Evolutionary conservation across 768 basidiomycete species (phyloP).

Genomic region (Boletus reticulatus): DNA sequence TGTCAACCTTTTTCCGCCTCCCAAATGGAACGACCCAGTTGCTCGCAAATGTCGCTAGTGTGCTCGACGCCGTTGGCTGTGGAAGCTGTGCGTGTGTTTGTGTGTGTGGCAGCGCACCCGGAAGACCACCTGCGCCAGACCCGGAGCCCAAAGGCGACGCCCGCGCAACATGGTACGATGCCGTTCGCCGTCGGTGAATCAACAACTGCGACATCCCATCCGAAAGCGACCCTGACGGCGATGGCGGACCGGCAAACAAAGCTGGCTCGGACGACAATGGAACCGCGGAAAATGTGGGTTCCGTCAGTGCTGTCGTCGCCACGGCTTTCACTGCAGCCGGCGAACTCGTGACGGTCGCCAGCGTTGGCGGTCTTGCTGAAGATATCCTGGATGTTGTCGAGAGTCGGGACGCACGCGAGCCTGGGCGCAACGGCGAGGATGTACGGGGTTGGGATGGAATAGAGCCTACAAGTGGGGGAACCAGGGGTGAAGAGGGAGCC

Average conservation of each 20-base stretch:
- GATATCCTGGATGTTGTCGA: slow-evolving; percentile 72
- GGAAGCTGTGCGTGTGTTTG: slow-evolving; percentile 14
- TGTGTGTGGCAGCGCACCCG: slow-evolving; percentile 6
- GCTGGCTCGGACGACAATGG: slow-evolving; percentile 34
- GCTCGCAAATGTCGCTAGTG: slow-evolving; percentile 56
- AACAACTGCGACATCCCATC: slow-evolving; percentile 55
- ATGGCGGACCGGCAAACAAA: slow-evolving; percentile 44
- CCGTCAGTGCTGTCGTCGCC: slow-evolving; percentile 67
- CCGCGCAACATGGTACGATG: slow-evolving; percentile 57
- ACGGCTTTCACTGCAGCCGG: slow-evolving; percentile 52
- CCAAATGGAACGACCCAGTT: slow-evolving; percentile 69
- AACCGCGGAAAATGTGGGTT: slow-evolving; percentile 46
- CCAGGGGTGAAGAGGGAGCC: slow-evolving; percentile 3
- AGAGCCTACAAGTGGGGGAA: slow-evolving; percentile 34
- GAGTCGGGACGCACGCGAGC: slow-evolving; percentile 67
- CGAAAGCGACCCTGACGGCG: slow-evolving; percentile 58
- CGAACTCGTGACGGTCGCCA: slow-evolving; percentile 47
- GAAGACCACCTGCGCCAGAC: neutral
- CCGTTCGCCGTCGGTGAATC: slow-evolving; percentile 51
- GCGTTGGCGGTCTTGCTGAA: slow-evolving; percentile 55
- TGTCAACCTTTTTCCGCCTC: slow-evolving; percentile 41
- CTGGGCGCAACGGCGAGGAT: slow-evolving; percentile 66
- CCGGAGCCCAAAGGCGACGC: slow-evolving; percentile 43
- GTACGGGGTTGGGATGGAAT: slow-evolving; percentile 28
- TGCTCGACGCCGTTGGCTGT: slow-evolving; percentile 44